A percentile compares a stretch with the other conserved stretches of the same genome.
Evolutionary conservation across 2,329 filamentous ascomycete genomes (phyloP).

Genomic region (Calonectria pseudoturangicola): DNA sequence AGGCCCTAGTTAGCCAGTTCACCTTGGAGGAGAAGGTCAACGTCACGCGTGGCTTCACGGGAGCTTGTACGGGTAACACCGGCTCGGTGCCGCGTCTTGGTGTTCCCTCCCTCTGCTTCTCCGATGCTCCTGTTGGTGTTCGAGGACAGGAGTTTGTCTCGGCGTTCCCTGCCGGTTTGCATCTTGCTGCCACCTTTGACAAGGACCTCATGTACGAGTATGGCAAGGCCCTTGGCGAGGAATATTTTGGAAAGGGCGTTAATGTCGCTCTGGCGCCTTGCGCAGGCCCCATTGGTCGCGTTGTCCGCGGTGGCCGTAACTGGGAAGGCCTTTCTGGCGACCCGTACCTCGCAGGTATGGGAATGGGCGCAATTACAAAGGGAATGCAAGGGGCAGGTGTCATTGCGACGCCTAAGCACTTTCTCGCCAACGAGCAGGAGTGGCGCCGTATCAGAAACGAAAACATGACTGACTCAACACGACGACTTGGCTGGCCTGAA

Average conservation of each 20-base stretch:
- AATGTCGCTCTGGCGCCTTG: slow-evolving; percentile 79
- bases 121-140: slow-evolving; percentile 89
- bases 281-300: slow-evolving; percentile 68
- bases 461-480: slow-evolving; percentile 40
- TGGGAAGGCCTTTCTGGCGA: slow-evolving; percentile 84
- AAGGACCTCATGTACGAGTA: slow-evolving; percentile 76
- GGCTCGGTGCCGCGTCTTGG: slow-evolving; percentile 82
- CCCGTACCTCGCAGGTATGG: slow-evolving; percentile 83
- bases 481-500: neutral
- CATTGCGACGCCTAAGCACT: slow-evolving; percentile 89
- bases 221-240: slow-evolving; percentile 70
- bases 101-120: slow-evolving; percentile 85
- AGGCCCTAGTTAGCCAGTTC: slow-evolving; percentile 86
- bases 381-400: slow-evolving; percentile 89
- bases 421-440: slow-evolving; percentile 81
- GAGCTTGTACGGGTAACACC: slow-evolving; percentile 85
- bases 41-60: slow-evolving; percentile 90
- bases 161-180: slow-evolving; percentile 86
- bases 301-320: slow-evolving; percentile 70
- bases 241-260: slow-evolving; percentile 84
- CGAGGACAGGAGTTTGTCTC: slow-evolving; percentile 86
- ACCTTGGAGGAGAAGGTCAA: slow-evolving; percentile 95
- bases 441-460: slow-evolving; percentile 16
- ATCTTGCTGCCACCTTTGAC: slow-evolving; percentile 88
- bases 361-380: slow-evolving; percentile 82